Conservation (phyloP, 2,329 filamentous ascomycete species). For the Pyrenophora teres region DNA sequence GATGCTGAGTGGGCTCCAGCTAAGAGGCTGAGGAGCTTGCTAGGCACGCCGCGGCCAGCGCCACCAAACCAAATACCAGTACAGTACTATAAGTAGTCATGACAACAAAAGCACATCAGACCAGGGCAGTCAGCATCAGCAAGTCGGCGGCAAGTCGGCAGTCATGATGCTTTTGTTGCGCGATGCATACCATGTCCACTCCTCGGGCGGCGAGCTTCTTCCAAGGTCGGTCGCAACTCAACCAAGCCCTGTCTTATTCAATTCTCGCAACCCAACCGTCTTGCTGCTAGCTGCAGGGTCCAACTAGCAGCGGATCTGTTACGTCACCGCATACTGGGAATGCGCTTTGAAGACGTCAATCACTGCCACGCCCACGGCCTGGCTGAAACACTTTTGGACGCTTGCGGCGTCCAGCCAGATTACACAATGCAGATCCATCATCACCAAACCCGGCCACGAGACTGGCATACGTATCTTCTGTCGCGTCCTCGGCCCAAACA, state of each 20-base stretch:
- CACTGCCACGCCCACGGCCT: conserved; percentile 6
- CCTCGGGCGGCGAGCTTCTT: no score
- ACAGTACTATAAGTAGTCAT: conserved; percentile 4
- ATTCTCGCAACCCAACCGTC: conserved; percentile 14
- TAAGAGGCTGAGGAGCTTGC: conserved; percentile 21
- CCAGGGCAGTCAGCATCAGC: neutral
- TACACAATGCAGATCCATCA: neutral
- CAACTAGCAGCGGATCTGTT: conserved; percentile 16
- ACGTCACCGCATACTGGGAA: conserved; percentile 26
- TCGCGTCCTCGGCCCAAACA: neutral
- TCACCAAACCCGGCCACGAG: conserved; percentile 19
- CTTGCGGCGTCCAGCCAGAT: conserved; percentile 17
- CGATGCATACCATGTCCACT: no score
- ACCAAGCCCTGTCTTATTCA: neutral
- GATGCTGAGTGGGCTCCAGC: conserved; percentile 11
- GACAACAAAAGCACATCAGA: conserved; percentile 9
- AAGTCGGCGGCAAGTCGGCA: no score
- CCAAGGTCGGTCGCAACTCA: no score
- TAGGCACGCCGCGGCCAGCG: conserved; percentile 15
- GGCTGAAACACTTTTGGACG: conserved; percentile 28
- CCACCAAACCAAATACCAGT: conserved; percentile 18
- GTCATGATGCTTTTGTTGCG: no score
- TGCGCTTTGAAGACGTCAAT: conserved; percentile 13
- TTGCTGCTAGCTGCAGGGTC: conserved; percentile 19
- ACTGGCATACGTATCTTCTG: conserved; percentile 16